phyloP scores from a whole-genome alignment of 2,329 filamentous ascomycete species.

The Ophiosphaerella narmari region DNA sequence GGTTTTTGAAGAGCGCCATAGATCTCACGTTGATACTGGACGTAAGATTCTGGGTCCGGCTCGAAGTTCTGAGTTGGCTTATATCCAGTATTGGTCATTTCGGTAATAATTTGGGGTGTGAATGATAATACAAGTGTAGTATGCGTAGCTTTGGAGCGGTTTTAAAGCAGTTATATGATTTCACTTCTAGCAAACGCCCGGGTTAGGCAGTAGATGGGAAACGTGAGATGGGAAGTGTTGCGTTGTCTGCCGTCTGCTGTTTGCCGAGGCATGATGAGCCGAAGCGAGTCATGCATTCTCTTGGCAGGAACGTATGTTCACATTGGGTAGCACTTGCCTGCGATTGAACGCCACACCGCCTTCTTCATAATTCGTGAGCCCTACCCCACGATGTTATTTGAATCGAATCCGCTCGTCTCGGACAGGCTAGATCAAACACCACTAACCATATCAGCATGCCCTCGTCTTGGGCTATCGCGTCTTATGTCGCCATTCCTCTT shows the following conservation, averaged over 20 bases:
- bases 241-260: too few species aligned
- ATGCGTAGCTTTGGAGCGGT: background rate
- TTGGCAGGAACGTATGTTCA: conserved; percentile 5
- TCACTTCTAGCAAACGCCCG: too few species aligned
- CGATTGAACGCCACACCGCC: conserved; percentile 5
- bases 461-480: background rate
- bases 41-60: conserved; percentile 44
- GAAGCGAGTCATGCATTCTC: background rate
- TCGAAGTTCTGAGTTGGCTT: conserved; percentile 27
- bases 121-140: background rate
- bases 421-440: background rate
- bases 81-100: conserved; percentile 13
- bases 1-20: conserved; percentile 45
- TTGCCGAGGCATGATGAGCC: conserved; percentile 1
- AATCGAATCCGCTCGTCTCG: background rate
- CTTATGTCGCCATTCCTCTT: conserved; percentile 6
- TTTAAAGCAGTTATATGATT: too few species aligned
- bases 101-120: background rate
- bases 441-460: conserved; percentile 6
- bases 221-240: background rate
- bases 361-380: conserved; percentile 1
- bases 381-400: conserved; percentile 4
- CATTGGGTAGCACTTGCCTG: background rate
- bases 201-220: background rate
- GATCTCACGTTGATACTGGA: conserved; percentile 43